phyloP scores from a whole-genome alignment of 345 rosid species.

The Eucalyptus marginata region DNA sequence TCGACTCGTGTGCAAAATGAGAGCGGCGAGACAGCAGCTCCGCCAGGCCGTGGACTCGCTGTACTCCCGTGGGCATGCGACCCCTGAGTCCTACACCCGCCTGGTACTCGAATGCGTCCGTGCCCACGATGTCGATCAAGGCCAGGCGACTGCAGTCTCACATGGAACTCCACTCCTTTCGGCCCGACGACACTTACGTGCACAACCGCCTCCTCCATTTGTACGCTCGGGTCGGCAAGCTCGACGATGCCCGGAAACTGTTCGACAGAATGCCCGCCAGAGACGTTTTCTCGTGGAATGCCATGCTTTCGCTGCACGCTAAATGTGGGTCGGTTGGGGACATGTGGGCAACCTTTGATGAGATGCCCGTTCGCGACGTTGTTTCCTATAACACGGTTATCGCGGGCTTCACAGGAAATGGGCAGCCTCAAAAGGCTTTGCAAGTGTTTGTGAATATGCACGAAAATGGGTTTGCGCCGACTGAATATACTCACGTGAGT shows the following conservation, averaged over 20 bases:
- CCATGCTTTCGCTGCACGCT: conserved; percentile 33
- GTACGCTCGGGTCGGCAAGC: conserved; percentile 20
- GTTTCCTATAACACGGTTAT: conserved; percentile 43
- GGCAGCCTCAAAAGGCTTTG: conserved; percentile 20
- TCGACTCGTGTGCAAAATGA: background rate
- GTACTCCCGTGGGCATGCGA: conserved; percentile 10
- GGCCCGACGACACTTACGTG: conserved; percentile 21
- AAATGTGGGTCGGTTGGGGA: conserved; percentile 23
- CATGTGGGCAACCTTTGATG: conserved; percentile 17
- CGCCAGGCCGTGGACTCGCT: conserved; percentile 31
- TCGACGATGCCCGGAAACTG: conserved; percentile 20
- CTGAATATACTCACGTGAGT: conserved; percentile 40
- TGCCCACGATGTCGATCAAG: conserved; percentile 31
- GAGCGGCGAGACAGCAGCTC: conserved; percentile 10
- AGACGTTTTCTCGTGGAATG: conserved; percentile 49
- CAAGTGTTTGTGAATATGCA: conserved; percentile 21
- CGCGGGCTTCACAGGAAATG: conserved; percentile 22
- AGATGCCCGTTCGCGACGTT: conserved; percentile 36
- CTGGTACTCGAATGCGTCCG: conserved; percentile 36
- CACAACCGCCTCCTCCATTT: conserved; percentile 46
- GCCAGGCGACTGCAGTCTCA: conserved; percentile 37
- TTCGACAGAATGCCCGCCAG: conserved; percentile 40
- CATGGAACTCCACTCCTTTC: conserved; percentile 31
- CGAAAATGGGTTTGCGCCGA: conserved; percentile 18
- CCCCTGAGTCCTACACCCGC: conserved; percentile 27